Percentiles rank a stretch among this genome's conserved stretches.
phyloP scores from a whole-genome alignment of 345 rosid species.

The Salix exigua region DNA sequence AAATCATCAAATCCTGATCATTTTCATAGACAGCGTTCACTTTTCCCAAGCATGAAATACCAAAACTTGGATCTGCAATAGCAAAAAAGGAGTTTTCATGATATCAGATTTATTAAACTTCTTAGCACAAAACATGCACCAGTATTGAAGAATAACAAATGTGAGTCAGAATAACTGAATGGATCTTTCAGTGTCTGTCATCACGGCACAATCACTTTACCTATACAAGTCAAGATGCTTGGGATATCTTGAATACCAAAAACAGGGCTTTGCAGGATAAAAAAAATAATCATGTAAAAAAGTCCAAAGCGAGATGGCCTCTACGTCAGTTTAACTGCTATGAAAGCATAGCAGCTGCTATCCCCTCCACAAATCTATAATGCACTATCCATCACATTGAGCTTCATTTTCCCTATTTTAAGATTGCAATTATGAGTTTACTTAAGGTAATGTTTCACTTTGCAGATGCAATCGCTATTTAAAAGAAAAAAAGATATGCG shows the following conservation, averaged over 20 bases:
- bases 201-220: neutral
- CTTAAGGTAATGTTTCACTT: neutral
- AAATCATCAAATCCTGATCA: conserved; percentile 74
- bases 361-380: too few relatives aligned
- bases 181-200: neutral
- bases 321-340: too few relatives aligned
- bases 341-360: too few relatives aligned
- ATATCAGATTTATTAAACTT: neutral
- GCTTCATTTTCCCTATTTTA: neutral
- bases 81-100: neutral
- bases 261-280: too few relatives aligned
- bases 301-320: neutral
- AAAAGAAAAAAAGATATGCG: too few relatives aligned
- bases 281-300: too few relatives aligned
- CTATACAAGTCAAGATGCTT: neutral
- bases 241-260: neutral
- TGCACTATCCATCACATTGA: too few relatives aligned
- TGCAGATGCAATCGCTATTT: neutral
- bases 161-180: neutral
- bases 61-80: conserved; percentile 66
- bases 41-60: conserved; percentile 74
- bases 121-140: too few relatives aligned
- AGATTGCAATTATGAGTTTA: neutral
- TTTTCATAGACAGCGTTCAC: conserved; percentile 59
- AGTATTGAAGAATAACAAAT: neutral